A percentile compares a stretch with the other conserved stretches of the same genome.
Conservation (phyloP, 352 stramenopile genomes). For the Elongisporangium anandrum region DNA sequence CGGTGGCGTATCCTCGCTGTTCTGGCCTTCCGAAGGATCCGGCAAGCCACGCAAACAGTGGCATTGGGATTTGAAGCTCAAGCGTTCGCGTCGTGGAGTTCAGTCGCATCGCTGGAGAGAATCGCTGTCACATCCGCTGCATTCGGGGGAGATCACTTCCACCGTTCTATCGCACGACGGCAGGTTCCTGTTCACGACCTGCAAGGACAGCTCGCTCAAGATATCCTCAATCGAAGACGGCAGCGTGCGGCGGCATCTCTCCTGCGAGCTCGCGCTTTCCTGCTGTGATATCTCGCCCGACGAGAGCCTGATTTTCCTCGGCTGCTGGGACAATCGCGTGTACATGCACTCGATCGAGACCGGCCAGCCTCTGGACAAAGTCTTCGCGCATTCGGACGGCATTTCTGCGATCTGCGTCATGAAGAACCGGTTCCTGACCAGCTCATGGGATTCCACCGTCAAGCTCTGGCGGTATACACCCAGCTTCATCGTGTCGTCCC, state of each 20-base stretch:
- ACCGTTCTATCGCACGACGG: constrained; percentile 49
- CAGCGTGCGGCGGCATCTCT: constrained; percentile 22
- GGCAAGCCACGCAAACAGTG: constrained; percentile 45
- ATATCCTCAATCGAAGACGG: constrained; percentile 30
- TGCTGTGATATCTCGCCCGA: constrained; percentile 71
- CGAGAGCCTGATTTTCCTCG: constrained; percentile 53
- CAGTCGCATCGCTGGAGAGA: constrained; percentile 51
- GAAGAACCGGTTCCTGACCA: constrained; percentile 56
- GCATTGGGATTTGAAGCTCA: constrained; percentile 43
- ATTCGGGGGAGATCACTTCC: constrained; percentile 61
- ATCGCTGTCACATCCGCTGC: constrained; percentile 26
- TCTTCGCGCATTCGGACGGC: constrained; percentile 59
- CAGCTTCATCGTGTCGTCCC: constrained; percentile 37
- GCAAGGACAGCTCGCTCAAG: constrained; percentile 67
- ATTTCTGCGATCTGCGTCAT: constrained; percentile 68
- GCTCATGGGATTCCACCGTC: constrained; percentile 72
- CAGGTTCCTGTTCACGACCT: constrained; percentile 52
- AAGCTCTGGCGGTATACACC: constrained; percentile 74
- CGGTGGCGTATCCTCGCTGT: constrained; percentile 24
- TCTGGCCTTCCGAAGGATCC: constrained; percentile 27
- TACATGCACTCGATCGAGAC: constrained; percentile 69
- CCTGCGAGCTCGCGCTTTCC: constrained; percentile 35
- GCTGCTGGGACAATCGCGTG: constrained; percentile 70
- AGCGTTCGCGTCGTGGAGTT: constrained; percentile 20
- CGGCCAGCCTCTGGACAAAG: constrained; percentile 50